phyloP scores from a whole-genome alignment of 495 filamentous ascomycete genomes.

The Neurospora africana region DNA sequence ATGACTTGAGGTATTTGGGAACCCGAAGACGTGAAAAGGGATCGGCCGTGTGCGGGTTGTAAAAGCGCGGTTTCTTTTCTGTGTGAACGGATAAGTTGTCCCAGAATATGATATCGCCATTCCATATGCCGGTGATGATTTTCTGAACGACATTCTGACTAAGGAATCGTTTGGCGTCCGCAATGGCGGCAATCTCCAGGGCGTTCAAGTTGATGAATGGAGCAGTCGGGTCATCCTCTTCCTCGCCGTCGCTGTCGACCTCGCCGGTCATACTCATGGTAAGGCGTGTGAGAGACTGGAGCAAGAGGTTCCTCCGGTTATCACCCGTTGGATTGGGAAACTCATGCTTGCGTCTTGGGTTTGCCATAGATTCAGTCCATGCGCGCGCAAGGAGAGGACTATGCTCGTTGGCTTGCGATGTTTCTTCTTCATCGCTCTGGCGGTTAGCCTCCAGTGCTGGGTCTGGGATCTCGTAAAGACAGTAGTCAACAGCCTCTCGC shows the following conservation, averaged over 20 bases:
- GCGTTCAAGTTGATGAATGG: constrained; percentile 73
- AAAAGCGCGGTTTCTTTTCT: constrained; percentile 70
- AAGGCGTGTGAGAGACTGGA: constrained; percentile 34
- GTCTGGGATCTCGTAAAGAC: constrained; percentile 67
- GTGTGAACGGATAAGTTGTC: constrained; percentile 65
- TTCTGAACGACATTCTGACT: constrained; percentile 78
- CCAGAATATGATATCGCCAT: constrained; percentile 89
- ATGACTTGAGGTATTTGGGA: constrained; percentile 83
- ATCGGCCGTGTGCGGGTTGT: constrained; percentile 65
- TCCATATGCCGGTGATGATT: constrained; percentile 84
- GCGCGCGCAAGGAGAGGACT: constrained; percentile 26
- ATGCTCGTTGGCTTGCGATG: constrained; percentile 27
- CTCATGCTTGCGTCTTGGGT: constrained; percentile 1
- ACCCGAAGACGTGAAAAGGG: constrained; percentile 78
- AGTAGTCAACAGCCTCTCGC: constrained; percentile 69
- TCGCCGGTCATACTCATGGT: constrained; percentile 34
- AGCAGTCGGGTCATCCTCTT: constrained; percentile 47
- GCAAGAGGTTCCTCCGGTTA: constrained; percentile 24
- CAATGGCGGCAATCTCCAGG: constrained; percentile 80
- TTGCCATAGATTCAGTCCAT: constrained; percentile 4
- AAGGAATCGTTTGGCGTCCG: constrained; percentile 83
- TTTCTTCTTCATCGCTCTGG: constrained; percentile 16
- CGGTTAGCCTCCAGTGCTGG: constrained; percentile 11
- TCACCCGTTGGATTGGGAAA: constrained; percentile 6
- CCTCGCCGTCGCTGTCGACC: constrained; percentile 27